phyloP scores from a whole-genome alignment of 2,329 filamentous ascomycete genomes.

The Biscogniauxia mediterranea region DNA sequence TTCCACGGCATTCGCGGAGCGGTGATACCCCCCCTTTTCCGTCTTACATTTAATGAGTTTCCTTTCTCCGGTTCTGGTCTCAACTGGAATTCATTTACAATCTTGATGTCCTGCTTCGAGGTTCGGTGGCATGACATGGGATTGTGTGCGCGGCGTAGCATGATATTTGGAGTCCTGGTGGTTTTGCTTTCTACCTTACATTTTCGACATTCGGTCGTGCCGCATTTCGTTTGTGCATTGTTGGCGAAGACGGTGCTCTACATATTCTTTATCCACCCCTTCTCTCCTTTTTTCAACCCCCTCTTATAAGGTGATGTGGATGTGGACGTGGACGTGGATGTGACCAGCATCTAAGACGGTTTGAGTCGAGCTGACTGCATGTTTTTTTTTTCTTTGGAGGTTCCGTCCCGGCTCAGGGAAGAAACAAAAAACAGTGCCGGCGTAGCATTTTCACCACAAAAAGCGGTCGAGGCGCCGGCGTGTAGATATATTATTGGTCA shows the following conservation, averaged over 20 bases:
- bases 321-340: background rate
- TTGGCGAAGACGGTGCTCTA: constrained; percentile 17
- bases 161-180: constrained; percentile 19
- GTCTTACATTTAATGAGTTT: constrained; percentile 4
- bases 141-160: constrained; percentile 8
- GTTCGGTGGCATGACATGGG: constrained; percentile 15
- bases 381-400: background rate
- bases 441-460: constrained; percentile 8
- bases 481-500: constrained; percentile 28
- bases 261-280: constrained; percentile 5
- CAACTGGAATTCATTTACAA: constrained; percentile 1
- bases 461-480: constrained; percentile 12
- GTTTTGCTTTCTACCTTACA: constrained; percentile 12
- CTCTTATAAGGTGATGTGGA: background rate
- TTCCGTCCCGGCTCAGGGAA: background rate
- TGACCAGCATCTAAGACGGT: background rate
- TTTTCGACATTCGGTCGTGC: constrained; percentile 10
- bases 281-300: too few species aligned
- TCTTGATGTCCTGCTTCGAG: constrained; percentile 8
- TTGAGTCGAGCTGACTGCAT: background rate
- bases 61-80: constrained; percentile 4
- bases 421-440: constrained; percentile 1
- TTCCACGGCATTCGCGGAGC: constrained; percentile 23
- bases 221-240: constrained; percentile 17
- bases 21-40: constrained; percentile 26